Conservation (phyloP, 805 yeast species). For the Pichia rugopelliculosa region DNA sequence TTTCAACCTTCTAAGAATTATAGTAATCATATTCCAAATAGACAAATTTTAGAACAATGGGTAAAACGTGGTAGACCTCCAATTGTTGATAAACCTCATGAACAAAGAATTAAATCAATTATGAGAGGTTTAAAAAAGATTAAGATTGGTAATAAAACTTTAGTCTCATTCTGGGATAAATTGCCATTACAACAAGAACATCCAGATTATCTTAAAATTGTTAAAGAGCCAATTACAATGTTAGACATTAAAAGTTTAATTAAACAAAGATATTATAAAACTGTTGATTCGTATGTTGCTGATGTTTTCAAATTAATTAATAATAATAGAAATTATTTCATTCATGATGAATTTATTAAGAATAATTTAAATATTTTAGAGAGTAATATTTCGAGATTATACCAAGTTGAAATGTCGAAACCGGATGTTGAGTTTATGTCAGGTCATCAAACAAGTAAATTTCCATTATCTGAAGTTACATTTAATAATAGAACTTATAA, state of each 20-base stretch:
- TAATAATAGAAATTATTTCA: conserved; percentile 62
- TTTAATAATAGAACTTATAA: conserved; percentile 66
- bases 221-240: conserved; percentile 56
- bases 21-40: conserved; percentile 16
- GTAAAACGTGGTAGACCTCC: conserved; percentile 87
- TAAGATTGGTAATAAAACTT: conserved; percentile 42
- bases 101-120: conserved; percentile 83
- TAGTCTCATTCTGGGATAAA: conserved; percentile 57
- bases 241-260: conserved; percentile 74
- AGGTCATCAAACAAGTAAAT: conserved; percentile 40
- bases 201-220: conserved; percentile 47
- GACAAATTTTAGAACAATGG: conserved; percentile 33
- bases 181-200: conserved; percentile 60
- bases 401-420: conserved; percentile 64
- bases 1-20: conserved; percentile 23
- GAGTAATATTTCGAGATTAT: conserved; percentile 45
- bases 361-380: conserved; percentile 61
- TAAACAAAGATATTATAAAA: conserved; percentile 73
- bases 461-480: conserved; percentile 75
- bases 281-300: conserved; percentile 65
- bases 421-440: conserved; percentile 74
- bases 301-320: conserved; percentile 71
- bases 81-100: conserved; percentile 83
- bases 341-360: conserved; percentile 48
- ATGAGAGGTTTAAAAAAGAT: conserved; percentile 75